phyloP scores from a whole-genome alignment of 2,329 filamentous ascomycete genomes.

The Diaporthe humulicola region DNA sequence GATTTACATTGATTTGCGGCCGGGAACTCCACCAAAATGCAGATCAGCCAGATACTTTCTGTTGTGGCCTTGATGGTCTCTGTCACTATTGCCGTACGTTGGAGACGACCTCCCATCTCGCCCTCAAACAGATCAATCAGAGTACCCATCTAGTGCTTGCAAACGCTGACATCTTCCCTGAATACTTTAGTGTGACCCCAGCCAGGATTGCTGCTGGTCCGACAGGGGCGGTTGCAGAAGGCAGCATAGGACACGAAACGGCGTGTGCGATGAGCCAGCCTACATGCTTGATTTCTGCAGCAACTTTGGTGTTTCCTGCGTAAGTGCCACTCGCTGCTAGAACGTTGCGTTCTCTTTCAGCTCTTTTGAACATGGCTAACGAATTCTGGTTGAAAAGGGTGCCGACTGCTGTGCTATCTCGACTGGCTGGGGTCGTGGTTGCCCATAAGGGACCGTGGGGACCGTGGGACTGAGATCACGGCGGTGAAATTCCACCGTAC shows the following conservation, averaged over 20 bases:
- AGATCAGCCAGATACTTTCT: neutral
- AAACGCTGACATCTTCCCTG: neutral
- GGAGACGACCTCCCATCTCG: neutral
- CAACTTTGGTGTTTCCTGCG: neutral
- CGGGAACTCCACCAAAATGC: neutral
- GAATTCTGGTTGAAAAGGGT: neutral
- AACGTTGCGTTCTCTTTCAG: no score
- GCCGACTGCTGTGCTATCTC: slow-evolving; percentile 9
- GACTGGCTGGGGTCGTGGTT: neutral
- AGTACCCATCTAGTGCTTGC: neutral
- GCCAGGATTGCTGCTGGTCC: slow-evolving; percentile 13
- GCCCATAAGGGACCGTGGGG: neutral
- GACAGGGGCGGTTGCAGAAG: neutral
- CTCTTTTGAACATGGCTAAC: neutral
- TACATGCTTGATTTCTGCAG: slow-evolving; percentile 6
- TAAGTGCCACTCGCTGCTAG: neutral
- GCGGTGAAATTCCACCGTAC: neutral
- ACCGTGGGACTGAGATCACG: neutral
- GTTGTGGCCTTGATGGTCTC: slow-evolving; percentile 14
- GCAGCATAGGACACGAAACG: slow-evolving; percentile 8
- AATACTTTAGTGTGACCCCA: neutral
- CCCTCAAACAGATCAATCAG: neutral
- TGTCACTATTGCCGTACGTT: slow-evolving; percentile 1
- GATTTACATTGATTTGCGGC: no score
- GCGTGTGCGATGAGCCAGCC: neutral